Conservation (phyloP, 169 alveolate genomes). For the Plasmodium vinckei region DNA sequence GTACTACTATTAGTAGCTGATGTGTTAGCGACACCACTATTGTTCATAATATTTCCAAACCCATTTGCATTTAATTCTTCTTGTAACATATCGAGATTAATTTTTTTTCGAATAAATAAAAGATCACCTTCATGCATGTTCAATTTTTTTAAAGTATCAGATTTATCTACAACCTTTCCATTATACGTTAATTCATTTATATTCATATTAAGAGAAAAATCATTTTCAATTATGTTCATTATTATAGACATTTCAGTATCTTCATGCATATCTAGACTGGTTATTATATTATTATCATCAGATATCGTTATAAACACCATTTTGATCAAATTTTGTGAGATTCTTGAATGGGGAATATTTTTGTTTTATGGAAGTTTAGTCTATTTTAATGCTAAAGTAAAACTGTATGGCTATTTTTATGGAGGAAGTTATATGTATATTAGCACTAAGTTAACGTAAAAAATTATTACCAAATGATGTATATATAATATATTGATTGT, state of each 20-base stretch:
- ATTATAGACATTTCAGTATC: slow-evolving; percentile 69
- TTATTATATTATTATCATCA: slow-evolving; percentile 69
- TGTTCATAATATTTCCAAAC: background rate
- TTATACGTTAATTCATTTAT: slow-evolving; percentile 55
- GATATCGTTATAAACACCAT: slow-evolving; percentile 75
- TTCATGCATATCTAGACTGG: slow-evolving; percentile 69
- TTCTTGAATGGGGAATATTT: background rate
- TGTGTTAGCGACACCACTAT: background rate
- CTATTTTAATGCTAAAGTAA: too few relatives aligned
- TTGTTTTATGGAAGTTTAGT: background rate
- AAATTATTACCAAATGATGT: too few relatives aligned
- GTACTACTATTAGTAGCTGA: background rate
- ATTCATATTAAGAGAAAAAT: slow-evolving; percentile 52
- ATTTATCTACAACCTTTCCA: slow-evolving; percentile 31
- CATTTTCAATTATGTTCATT: slow-evolving; percentile 69
- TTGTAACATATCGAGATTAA: slow-evolving; percentile 20
- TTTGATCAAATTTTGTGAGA: background rate
- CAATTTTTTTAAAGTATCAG: slow-evolving; percentile 52
- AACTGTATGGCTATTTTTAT: too few relatives aligned
- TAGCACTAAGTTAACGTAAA: too few relatives aligned
- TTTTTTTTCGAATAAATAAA: slow-evolving; percentile 46
- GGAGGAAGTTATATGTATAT: too few relatives aligned
- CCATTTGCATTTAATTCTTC: background rate
- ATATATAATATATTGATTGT: too few relatives aligned
- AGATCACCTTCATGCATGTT: slow-evolving; percentile 70